These are phyloP conservation scores for Debaryomycetaceae sp. DNA, from an alignment of 1,139 yeast species.

Conservation along the genomic window DNA sequence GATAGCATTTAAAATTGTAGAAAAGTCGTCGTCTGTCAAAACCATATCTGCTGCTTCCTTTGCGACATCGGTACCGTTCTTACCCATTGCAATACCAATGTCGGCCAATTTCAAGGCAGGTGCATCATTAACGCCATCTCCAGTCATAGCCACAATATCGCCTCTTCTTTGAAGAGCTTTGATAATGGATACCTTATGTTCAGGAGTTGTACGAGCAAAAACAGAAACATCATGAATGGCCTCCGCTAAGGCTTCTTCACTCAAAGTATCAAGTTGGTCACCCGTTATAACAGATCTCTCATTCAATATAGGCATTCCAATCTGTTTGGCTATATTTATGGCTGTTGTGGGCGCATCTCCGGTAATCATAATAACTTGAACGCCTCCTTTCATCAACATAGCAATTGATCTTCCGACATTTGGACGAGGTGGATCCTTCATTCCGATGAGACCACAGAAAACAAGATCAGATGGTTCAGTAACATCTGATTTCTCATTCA, in stretches of 20 bases:
- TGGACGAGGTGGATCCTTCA: slow-evolving; percentile 96
- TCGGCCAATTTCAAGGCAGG: slow-evolving; percentile 98
- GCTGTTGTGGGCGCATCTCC: slow-evolving; percentile 98
- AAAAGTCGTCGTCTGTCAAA: slow-evolving; percentile 91
- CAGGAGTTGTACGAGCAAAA: slow-evolving; percentile 96
- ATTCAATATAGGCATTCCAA: slow-evolving; percentile 80
- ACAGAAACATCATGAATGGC: slow-evolving; percentile 82
- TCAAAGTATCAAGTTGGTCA: slow-evolving; percentile 68
- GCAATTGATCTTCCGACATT: slow-evolving; percentile 73
- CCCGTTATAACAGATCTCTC: slow-evolving; percentile 77
- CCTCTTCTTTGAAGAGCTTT: slow-evolving; percentile 90
- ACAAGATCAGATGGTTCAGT: slow-evolving; percentile 54
- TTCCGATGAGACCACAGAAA: slow-evolving; percentile 84
- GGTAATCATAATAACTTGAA: slow-evolving; percentile 94
- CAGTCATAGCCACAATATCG: slow-evolving; percentile 98
- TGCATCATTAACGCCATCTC: slow-evolving; percentile 98
- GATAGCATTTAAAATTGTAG: slow-evolving; percentile 87
- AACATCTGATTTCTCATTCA: slow-evolving; percentile 24
- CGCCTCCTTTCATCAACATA: slow-evolving; percentile 82
- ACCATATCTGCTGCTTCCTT: slow-evolving; percentile 99
- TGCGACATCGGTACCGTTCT: slow-evolving; percentile 96
- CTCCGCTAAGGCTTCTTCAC: slow-evolving; percentile 65
- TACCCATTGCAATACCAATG: slow-evolving; percentile 97
- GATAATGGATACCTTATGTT: slow-evolving; percentile 88
- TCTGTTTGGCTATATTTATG: slow-evolving; percentile 79